Evolutionary conservation across 192 early-diverging fungal species (phyloP), one percentile per base, ranked within the genome.

Genomic region (Backusella mclennaniae): DNA sequence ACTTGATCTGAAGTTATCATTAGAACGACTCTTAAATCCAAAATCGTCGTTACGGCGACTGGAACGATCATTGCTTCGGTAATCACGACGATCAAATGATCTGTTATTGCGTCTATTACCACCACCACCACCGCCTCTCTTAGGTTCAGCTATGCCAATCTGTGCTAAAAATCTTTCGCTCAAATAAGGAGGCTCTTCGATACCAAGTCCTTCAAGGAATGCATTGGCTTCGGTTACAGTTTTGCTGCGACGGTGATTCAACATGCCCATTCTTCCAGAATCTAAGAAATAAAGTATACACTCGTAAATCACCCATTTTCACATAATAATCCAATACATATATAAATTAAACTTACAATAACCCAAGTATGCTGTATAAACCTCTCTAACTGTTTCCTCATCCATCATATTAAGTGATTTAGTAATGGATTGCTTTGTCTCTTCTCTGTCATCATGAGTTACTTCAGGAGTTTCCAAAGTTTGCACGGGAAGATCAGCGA

Each of bases 321-420:
- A 5, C 41, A 4, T n/a, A 26, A 73, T n/a, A 78, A 14, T 4
- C 15, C 12, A 14, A 44, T 44, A 44, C 15, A 44, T 17, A 15
- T 17, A 17, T 4, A 44, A 44, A 44, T 44, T 12, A 35, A 31
- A 86, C 89, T 87, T 81, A 89, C 88, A 87, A 78, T 85, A 87
- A 26, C 91, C 93, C 41, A 93, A 80, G 53, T 85, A 90, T 17
- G 90, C 89, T 52, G 78, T 82, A 73, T 87, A 93, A 14, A 89
- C 89, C 66, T 85, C 85, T 53, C 74, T 72, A 6, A 92, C 82
- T 76, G 85, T 77, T 69, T 80, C 82, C 71, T 83, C 73, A 73
- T 85, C 84, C 78, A 91, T 56, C 80, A 78, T 39, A 78, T 80
- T 38, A 73, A 78, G 15, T 85, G 79, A 71, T 77, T 80, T 78